Percentiles rank a stretch among this genome's conserved stretches.
phyloP scores from a whole-genome alignment of 306 rosid species.

The Quercus rubra region DNA sequence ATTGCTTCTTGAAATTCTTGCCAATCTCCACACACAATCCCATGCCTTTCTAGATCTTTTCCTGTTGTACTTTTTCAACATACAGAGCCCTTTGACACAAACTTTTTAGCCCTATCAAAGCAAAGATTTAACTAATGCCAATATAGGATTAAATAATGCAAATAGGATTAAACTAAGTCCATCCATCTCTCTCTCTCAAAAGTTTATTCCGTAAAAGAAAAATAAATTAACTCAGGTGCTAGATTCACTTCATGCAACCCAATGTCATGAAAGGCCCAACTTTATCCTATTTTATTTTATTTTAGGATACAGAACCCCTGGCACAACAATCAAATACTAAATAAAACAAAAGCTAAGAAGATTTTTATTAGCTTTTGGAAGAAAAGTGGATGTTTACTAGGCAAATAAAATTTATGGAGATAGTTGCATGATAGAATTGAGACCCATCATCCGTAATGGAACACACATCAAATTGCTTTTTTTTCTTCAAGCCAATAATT shows the following conservation, averaged over 20 bases:
- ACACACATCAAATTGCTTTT: neutral
- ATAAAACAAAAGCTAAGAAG: neutral
- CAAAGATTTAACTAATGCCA: neutral
- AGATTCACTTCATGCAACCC: conserved; percentile 31
- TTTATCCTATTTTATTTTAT: conserved; percentile 6
- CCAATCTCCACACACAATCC: neutral
- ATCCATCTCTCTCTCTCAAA: neutral
- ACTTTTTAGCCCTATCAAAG: neutral
- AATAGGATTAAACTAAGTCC: neutral
- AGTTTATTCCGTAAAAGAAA: too few species aligned
- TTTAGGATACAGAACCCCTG: conserved; percentile 33
- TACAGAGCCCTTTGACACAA: neutral
- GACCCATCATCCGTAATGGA: conserved; percentile 5
- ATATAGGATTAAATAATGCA: neutral
- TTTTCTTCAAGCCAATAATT: neutral
- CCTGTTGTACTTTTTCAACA: neutral
- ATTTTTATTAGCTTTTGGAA: neutral
- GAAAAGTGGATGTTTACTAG: neutral
- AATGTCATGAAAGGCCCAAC: conserved; percentile 24
- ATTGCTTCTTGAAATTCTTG: neutral
- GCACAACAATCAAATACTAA: neutral
- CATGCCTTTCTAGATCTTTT: neutral
- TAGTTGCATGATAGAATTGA: neutral
- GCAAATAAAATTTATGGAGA: neutral
- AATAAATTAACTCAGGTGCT: neutral